Evolutionary conservation across 306 rosid species (phyloP).

Genomic region (Medicago ruthenica): DNA sequence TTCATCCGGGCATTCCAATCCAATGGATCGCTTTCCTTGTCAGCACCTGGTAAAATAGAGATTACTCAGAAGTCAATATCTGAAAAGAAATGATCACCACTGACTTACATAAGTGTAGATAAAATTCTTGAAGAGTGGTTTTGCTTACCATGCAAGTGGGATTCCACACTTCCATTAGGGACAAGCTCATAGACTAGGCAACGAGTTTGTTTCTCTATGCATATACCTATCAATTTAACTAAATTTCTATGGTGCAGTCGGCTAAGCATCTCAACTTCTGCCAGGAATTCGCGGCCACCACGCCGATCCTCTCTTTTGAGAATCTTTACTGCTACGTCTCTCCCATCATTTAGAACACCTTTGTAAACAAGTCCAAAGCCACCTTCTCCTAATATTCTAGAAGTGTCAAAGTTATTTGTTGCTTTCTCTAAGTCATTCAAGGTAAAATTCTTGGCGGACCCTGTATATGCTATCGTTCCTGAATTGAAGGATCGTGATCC

Average conservation of each 20-base stretch:
- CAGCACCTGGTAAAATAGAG: conserved; percentile 63
- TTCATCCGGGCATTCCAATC: conserved; percentile 91
- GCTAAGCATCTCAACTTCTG: conserved; percentile 98
- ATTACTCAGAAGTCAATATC: conserved; percentile 30
- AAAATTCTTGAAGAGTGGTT: conserved; percentile 35
- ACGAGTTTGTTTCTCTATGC: conserved; percentile 80
- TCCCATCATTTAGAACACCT: conserved; percentile 81
- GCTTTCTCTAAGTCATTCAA: conserved; percentile 79
- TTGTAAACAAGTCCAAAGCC: conserved; percentile 93
- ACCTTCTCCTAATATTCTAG: conserved; percentile 98
- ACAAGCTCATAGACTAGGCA: conserved; percentile 94
- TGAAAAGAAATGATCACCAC: conserved; percentile 18
- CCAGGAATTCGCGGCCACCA: conserved; percentile 92
- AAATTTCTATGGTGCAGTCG: conserved; percentile 95
- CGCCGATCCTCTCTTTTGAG: conserved; percentile 88
- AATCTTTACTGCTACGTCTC: conserved; percentile 87
- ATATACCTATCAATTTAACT: conserved; percentile 85
- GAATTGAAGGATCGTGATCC: conserved; percentile 61
- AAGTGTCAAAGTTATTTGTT: conserved; percentile 74
- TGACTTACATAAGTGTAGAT: conserved; percentile 21
- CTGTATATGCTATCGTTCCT: conserved; percentile 63
- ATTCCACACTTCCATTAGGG: conserved; percentile 96
- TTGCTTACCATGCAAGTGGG: conserved; percentile 85
- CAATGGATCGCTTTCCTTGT: conserved; percentile 81
- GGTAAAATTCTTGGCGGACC: conserved; percentile 78